Evolutionary conservation across 1,139 yeast genomes (phyloP), one percentile per base, ranked within the genome.

Genomic region (Wickerhamomyces sp.): DNA sequence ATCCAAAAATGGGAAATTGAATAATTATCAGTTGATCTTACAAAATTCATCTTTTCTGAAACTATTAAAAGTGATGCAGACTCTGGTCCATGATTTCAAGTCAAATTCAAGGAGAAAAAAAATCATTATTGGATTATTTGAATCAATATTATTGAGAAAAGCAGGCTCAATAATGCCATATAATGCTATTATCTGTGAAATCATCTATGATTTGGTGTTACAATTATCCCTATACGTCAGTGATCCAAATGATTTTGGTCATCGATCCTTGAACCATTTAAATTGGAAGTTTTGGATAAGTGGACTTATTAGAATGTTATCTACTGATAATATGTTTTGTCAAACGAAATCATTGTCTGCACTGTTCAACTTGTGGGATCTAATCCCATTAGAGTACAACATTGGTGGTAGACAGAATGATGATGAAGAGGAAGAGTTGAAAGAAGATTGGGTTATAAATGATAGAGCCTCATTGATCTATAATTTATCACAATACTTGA

Each of bases 271-370:
- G 9, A 49, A 48, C 29, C 51, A 57, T 9, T 64, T 86, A 23
- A 76, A 84, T 64, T 88, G 95, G 95, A 71, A 71, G 45, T 87
- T 88, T 58, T 88, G 95, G 95, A 62, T 84, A 10, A 70, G 75
- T 46, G 82, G 86, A 27, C 65, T 73, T 23, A 69, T 76, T 50
- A 70, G 78, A 54, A 77, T 86, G 82, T 63, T 86, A 27, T 60
- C 69, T 11, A 78, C 88, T 9, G 81, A 80, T 44, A 87, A 80
- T 59, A 71, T 81, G 49, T 84, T 80, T 54, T 73, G 78, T 27
- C 77, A 84, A 48, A 68, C 84, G 37, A 76, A 85, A 50, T 79
- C 80, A 23, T 62, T 87, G 40, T 78, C 91, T 4, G 75, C 83
- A 49, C 62, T 88, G 46, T 87, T 82, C 66, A 84, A 86, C 60